Evolutionary conservation across 257 asterid species (phyloP).

Genomic region (Solanum chilense): DNA sequence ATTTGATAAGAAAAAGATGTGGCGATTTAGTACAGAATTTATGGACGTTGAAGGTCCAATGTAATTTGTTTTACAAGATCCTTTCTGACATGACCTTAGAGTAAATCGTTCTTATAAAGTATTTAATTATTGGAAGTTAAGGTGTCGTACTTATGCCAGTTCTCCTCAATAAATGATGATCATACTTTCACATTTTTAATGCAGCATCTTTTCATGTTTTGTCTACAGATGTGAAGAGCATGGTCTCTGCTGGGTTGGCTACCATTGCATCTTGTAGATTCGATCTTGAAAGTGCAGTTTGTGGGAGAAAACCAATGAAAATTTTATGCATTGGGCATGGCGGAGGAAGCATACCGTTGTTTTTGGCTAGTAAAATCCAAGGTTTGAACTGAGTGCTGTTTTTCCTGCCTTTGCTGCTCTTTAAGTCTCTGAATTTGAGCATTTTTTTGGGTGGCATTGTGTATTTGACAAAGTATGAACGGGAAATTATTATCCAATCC

Average conservation of each 20-base stretch:
- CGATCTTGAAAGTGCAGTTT: constrained; percentile 45
- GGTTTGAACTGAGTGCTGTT: constrained; percentile 20
- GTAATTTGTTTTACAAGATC: neutral
- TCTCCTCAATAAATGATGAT: neutral
- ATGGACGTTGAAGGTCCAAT: neutral
- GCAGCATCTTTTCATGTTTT: neutral
- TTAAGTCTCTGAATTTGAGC: neutral
- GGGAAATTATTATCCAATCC: neutral
- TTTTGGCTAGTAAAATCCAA: constrained; percentile 58
- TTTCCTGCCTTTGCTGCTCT: neutral
- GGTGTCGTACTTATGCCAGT: neutral
- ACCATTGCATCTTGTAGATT: constrained; percentile 41
- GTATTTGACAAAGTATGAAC: neutral
- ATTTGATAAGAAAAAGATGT: neutral
- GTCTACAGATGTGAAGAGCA: constrained; percentile 78
- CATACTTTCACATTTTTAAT: neutral
- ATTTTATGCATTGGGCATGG: constrained; percentile 90
- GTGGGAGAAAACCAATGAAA: constrained; percentile 47
- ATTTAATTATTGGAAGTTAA: neutral
- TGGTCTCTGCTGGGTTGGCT: constrained; percentile 69
- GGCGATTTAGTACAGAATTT: neutral
- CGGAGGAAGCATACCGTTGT: constrained; percentile 90
- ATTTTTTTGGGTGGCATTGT: neutral
- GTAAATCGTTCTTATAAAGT: neutral
- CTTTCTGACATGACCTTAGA: neutral